phyloP scores from a whole-genome alignment of 148 eudicot species.

The Rhododendron henanense region DNA sequence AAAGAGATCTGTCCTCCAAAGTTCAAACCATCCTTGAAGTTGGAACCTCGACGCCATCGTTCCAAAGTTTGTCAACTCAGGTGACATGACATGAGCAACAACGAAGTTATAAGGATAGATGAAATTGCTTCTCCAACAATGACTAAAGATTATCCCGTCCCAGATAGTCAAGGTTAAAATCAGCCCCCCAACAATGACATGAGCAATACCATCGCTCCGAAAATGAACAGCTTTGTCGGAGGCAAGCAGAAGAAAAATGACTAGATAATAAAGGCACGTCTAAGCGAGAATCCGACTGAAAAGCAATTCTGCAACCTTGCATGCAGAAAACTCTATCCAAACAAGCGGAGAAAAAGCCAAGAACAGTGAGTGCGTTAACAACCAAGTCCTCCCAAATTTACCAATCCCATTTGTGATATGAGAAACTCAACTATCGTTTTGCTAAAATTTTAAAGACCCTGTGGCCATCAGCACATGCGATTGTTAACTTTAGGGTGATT shows the following conservation, averaged over 20 bases:
- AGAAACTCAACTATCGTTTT: background rate
- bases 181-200: no score
- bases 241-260: background rate
- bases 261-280: background rate
- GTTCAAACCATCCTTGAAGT: background rate
- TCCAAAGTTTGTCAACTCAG: background rate
- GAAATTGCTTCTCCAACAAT: background rate
- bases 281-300: background rate
- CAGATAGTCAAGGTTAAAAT: background rate
- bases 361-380: constrained; percentile 32
- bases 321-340: constrained; percentile 35
- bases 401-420: constrained; percentile 45
- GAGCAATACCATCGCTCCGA: background rate
- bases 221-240: background rate
- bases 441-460: background rate
- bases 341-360: constrained; percentile 61
- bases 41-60: background rate
- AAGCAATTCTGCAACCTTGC: constrained; percentile 19
- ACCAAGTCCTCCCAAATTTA: constrained; percentile 29
- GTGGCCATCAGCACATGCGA: background rate
- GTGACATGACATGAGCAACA: background rate
- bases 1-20: background rate
- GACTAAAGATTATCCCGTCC: background rate
- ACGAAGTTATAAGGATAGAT: background rate
- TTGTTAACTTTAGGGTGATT: no score